A percentile compares a stretch with the other conserved stretches of the same genome.
These are phyloP conservation scores for Phytophthora ohioensis DNA, from an alignment of 352 stramenopile species.

Conservation along the genomic window DNA sequence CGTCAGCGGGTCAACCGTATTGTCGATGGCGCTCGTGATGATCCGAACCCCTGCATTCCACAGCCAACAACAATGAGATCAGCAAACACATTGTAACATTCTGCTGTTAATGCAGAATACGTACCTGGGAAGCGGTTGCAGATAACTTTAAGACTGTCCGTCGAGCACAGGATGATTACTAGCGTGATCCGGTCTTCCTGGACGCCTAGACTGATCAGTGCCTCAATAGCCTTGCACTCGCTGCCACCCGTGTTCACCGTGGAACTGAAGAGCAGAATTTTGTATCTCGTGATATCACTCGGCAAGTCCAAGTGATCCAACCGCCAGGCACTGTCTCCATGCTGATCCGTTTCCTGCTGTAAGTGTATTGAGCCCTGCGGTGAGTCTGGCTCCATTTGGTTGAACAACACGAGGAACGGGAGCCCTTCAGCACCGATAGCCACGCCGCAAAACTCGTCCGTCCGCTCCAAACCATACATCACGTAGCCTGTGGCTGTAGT, in stretches of 20 bases:
- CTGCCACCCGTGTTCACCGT: constrained; percentile 33
- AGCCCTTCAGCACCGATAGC: constrained; percentile 47
- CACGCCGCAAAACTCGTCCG: constrained; percentile 45
- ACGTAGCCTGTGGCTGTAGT: constrained; percentile 32
- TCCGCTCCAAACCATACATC: constrained; percentile 34
- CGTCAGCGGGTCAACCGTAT: constrained; percentile 29
- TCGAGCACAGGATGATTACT: constrained; percentile 40
- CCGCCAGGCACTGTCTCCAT: constrained; percentile 10
- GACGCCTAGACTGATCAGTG: constrained; percentile 34
- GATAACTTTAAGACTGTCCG: constrained; percentile 40
- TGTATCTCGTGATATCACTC: constrained; percentile 31
- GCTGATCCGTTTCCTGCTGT: constrained; percentile 10
- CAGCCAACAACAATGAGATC: not conserved
- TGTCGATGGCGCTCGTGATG: constrained; percentile 45
- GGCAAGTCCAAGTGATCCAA: constrained; percentile 46
- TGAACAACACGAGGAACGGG: constrained; percentile 55
- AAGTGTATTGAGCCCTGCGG: constrained; percentile 44
- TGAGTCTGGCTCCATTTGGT: constrained; percentile 54
- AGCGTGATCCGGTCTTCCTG: constrained; percentile 45
- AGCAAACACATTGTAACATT: not conserved
- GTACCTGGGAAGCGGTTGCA: constrained; percentile 48
- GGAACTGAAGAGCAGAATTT: constrained; percentile 48
- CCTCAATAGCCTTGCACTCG: constrained; percentile 46
- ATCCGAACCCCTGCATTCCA: constrained; percentile 32
- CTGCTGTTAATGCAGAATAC: not conserved